Evolutionary conservation across 2,329 filamentous ascomycete species (phyloP).

Genomic region (Coleophoma eucalyptorum): DNA sequence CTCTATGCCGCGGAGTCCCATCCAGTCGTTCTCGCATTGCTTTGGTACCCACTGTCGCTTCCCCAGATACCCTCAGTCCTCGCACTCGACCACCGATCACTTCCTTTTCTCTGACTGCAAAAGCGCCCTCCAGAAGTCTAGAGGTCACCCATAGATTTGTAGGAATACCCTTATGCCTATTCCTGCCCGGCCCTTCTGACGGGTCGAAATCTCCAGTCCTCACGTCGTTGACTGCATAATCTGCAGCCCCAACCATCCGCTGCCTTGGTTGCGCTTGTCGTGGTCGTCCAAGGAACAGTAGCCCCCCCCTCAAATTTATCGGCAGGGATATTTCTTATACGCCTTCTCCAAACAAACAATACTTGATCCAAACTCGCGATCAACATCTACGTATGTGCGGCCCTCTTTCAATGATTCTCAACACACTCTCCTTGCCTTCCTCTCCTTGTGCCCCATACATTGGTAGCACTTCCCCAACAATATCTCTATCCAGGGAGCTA

Average conservation of each 20-base stretch:
- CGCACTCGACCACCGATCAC: background rate
- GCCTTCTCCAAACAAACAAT: slow-evolving; percentile 12
- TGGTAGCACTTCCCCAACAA: no score
- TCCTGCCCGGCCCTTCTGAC: no score
- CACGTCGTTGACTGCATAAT: no score
- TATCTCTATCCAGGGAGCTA: no score
- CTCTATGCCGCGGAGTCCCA: background rate
- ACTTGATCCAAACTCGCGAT: slow-evolving; percentile 8
- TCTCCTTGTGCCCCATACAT: background rate
- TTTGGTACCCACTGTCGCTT: background rate
- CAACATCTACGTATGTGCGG: slow-evolving; percentile 21
- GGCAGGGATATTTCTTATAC: slow-evolving; percentile 16
- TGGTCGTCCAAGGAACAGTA: slow-evolving; percentile 26
- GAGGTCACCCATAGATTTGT: no score
- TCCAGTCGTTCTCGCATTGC: background rate
- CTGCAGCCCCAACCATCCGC: background rate
- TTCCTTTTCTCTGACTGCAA: background rate
- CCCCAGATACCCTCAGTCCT: background rate
- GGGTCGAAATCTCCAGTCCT: no score
- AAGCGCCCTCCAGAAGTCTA: no score
- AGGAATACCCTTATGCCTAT: no score
- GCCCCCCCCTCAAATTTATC: slow-evolving; percentile 12
- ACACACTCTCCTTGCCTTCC: background rate
- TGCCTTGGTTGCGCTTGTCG: slow-evolving; percentile 12
- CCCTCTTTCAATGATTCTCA: background rate